Evolutionary conservation across 2,329 filamentous ascomycete species (phyloP), one percentile per base, ranked within the genome.

Genomic region (Penicillium hesseltinei): DNA sequence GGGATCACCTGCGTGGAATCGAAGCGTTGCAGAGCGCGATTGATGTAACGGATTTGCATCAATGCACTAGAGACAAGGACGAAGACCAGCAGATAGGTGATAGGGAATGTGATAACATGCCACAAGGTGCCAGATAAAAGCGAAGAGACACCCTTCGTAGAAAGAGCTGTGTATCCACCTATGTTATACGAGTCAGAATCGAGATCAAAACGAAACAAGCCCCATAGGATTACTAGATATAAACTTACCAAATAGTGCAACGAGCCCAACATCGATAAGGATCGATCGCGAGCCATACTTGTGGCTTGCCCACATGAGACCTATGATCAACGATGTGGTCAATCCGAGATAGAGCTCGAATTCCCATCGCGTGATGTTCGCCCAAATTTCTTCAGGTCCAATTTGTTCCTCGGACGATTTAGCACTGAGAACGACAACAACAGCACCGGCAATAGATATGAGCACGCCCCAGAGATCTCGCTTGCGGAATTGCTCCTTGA

Each of bases 1-100:
- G 94, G 94, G 62, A 99, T 99, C 65, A 99, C 94, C 73, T 97
- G 92, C 0, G 94, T 99, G 7, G 94, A 96, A 74, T 97, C 91
- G 78, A 97, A 99, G 46, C 90, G 87, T 72, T 97, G 92, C 51
- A 99, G 80, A 1, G 88, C 88, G 51, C 85, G 90, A 77, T 97
- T 99, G 72, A 99, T 84, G 71, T 97, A 99, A 71, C 91, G 93
- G 66, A 99, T 93, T 77, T 99, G 94, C 89, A 97, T 92, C 58
- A 99, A 80, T 7, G 94, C 94, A 1, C 93, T 97, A 45, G 80
- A 83, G 19, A 94, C 81, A 27, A 99, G 82, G 48, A 97, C 82
- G 50, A 89, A 79, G 9, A 94, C 74, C n/a, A 99, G 83, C 1
- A 87, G 84, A 71, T 97, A 99, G 21, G 92, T 95, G 59, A 99